Percentiles rank a stretch among this genome's conserved stretches.
phyloP scores from a whole-genome alignment of 495 filamentous ascomycete genomes.

The Aspergillus indologenus region DNA sequence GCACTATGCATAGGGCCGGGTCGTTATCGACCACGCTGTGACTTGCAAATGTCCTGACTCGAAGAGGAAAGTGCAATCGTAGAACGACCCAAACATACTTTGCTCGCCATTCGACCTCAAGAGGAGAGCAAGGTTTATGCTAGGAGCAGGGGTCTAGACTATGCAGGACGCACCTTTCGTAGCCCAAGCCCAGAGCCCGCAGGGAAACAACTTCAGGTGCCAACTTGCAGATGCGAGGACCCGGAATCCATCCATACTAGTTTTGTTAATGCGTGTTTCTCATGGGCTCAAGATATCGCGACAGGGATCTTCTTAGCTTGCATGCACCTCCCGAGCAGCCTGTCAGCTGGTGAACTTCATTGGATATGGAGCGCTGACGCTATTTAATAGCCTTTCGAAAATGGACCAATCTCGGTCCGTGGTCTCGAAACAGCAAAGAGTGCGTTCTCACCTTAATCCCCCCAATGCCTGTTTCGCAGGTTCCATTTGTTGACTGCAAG shows the following conservation, averaged over 20 bases:
- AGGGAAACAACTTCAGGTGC: conserved; percentile 22
- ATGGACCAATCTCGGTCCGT: conserved; percentile 33
- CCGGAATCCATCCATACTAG: conserved; percentile 20
- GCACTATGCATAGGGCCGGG: neutral
- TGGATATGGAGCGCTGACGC: conserved; percentile 31
- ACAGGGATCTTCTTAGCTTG: conserved; percentile 31
- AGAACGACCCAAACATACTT: neutral
- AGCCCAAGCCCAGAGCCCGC: conserved; percentile 8
- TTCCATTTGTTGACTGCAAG: conserved; percentile 41
- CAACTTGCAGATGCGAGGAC: conserved; percentile 31
- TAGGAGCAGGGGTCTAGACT: neutral
- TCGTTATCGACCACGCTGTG: neutral
- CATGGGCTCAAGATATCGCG: conserved; percentile 13
- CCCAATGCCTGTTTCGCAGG: conserved; percentile 19
- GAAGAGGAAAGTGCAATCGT: neutral
- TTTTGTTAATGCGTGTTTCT: conserved; percentile 22
- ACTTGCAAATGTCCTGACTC: neutral
- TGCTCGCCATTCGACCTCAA: neutral
- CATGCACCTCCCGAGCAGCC: conserved; percentile 26
- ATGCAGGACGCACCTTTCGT: conserved; percentile 7
- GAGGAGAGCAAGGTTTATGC: neutral
- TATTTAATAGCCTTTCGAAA: conserved; percentile 24
- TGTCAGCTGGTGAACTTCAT: conserved; percentile 25
- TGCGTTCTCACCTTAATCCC: conserved; percentile 32
- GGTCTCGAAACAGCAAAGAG: conserved; percentile 18